A percentile compares a stretch with the other conserved stretches of the same genome.
Conservation (phyloP, 495 filamentous ascomycete genomes). For the Hypoxylon lenormandii region DNA sequence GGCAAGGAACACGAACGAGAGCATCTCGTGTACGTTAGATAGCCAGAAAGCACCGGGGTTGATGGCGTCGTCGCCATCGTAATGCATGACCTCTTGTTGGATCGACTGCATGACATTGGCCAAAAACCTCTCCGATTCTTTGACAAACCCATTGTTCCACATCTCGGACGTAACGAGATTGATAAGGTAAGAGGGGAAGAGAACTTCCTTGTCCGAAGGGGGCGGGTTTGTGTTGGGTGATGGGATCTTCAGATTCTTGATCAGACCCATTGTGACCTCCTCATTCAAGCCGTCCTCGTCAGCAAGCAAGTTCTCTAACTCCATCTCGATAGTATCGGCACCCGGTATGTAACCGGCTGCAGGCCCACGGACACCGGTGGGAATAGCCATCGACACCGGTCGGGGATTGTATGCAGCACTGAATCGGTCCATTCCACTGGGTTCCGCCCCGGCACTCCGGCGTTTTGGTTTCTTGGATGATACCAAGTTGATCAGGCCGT, state of each 20-base stretch:
- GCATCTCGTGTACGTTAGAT: constrained; percentile 99
- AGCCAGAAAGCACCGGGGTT: constrained; percentile 99
- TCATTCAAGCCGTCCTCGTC: constrained; percentile 96
- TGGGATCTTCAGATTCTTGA: constrained; percentile 95
- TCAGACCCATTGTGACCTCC: constrained; percentile 93
- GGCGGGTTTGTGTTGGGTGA: constrained; percentile 82
- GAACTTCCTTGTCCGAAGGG: constrained; percentile 95
- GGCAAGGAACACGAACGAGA: constrained; percentile 98
- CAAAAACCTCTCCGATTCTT: constrained; percentile 98
- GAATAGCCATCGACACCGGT: constrained; percentile 90
- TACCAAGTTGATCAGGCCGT: constrained; percentile 93
- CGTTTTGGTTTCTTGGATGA: constrained; percentile 97
- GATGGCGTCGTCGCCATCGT: constrained; percentile 96
- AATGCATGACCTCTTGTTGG: constrained; percentile 98
- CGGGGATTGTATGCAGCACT: constrained; percentile 92
- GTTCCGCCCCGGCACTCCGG: constrained; percentile 91
- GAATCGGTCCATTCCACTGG: constrained; percentile 82
- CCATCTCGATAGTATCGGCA: constrained; percentile 87
- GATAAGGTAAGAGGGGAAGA: constrained; percentile 98
- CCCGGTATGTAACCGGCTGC: constrained; percentile 80
- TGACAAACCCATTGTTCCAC: constrained; percentile 99
- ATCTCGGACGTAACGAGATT: constrained; percentile 99
- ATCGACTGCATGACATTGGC: constrained; percentile 99
- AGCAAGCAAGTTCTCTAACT: constrained; percentile 90
- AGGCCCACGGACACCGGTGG: constrained; percentile 62